Percentiles rank a stretch among this genome's conserved stretches.
phyloP scores from a whole-genome alignment of 371 early-diverging fungal genomes.

The Zychaea mexicana region DNA sequence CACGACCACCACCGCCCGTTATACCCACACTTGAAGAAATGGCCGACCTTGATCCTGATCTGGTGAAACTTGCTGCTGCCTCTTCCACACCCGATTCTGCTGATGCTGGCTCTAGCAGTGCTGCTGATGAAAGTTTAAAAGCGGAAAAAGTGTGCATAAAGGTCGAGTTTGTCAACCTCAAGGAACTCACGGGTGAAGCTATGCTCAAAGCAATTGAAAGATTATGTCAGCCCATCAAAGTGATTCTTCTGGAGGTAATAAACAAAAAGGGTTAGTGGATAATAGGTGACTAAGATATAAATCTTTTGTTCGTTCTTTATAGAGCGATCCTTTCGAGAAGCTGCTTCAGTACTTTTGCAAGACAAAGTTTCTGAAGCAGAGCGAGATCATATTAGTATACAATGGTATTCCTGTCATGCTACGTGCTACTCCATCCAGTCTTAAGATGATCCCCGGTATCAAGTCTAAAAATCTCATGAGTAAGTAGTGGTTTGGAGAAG shows the following conservation, averaged over 20 bases:
- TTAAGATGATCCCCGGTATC: constrained; percentile 24
- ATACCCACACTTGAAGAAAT: constrained; percentile 8
- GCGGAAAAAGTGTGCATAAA: constrained; percentile 34
- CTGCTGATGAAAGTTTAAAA: background rate
- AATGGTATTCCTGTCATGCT: constrained; percentile 32
- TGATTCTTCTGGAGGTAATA: constrained; percentile 42
- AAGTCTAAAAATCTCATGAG: constrained; percentile 1
- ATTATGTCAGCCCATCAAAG: constrained; percentile 29
- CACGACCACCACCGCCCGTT: background rate
- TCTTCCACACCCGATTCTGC: background rate
- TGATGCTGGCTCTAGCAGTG: background rate
- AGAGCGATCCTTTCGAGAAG: constrained; percentile 38
- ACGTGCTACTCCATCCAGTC: constrained; percentile 39
- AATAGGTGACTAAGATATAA: no score
- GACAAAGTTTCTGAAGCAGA: constrained; percentile 26
- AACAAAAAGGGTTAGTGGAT: no score
- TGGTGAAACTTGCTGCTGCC: constrained; percentile 14
- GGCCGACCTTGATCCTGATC: constrained; percentile 44
- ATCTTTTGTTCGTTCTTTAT: background rate
- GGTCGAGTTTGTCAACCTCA: constrained; percentile 26
- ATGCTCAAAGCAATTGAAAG: constrained; percentile 2
- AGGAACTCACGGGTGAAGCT: background rate
- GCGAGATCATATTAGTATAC: constrained; percentile 33
- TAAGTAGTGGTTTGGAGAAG: background rate
- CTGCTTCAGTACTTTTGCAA: constrained; percentile 27